Evolutionary conservation across 2,329 filamentous ascomycete genomes (phyloP).

Genomic region (Cordyceps tenuipes): DNA sequence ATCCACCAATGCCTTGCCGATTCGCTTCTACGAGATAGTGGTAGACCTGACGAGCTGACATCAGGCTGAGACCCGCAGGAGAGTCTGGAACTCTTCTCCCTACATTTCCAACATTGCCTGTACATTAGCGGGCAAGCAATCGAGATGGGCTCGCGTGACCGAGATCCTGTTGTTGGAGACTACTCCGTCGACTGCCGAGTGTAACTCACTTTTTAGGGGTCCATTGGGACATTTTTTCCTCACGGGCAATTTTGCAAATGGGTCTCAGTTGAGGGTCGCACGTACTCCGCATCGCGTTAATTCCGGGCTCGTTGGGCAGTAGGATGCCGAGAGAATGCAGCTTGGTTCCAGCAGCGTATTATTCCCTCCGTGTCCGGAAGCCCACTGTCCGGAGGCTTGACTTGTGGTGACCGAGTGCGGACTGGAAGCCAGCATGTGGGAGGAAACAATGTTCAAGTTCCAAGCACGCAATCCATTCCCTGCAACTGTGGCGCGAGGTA

Average conservation of each 20-base stretch:
- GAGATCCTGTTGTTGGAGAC: neutral
- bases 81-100: neutral
- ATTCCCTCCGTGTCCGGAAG: neutral
- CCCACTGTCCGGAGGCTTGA: neutral
- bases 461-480: neutral
- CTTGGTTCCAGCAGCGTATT: neutral
- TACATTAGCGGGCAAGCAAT: neutral
- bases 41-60: no score
- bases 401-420: neutral
- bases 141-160: neutral
- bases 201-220: no score
- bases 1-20: neutral
- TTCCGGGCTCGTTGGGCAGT: no score
- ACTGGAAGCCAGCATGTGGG: neutral
- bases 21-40: no score
- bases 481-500: neutral
- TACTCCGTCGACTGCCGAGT: neutral
- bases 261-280: no score
- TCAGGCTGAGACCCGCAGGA: neutral
- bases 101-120: neutral
- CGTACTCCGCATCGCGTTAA: no score
- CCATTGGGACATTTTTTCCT: no score
- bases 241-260: no score
- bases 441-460: neutral
- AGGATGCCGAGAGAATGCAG: no score